Evolutionary conservation across 148 eudicot species (phyloP).

Genomic region (Silene uniflora): DNA sequence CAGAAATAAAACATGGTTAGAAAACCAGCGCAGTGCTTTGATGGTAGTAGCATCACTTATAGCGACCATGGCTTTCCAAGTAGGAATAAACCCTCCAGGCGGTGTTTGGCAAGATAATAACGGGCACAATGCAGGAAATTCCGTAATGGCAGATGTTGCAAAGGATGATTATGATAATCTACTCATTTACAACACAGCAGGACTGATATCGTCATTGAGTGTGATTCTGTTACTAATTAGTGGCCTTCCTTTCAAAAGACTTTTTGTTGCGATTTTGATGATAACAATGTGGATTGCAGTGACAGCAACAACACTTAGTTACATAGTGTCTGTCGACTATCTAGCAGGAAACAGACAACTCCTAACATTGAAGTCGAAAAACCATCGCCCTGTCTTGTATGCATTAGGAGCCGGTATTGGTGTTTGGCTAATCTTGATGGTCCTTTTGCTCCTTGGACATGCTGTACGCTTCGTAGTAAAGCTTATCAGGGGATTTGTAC

Average conservation of each 20-base stretch:
- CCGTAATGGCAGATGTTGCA: slow-evolving; percentile 12
- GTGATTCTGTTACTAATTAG: slow-evolving; percentile 29
- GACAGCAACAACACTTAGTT: slow-evolving; percentile 23
- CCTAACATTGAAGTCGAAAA: background rate
- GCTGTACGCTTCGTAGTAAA: background rate
- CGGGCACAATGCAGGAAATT: slow-evolving; percentile 19
- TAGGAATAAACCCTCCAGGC: slow-evolving; percentile 35
- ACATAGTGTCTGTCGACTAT: background rate
- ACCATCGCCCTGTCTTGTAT: background rate
- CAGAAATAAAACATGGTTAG: slow-evolving; percentile 7
- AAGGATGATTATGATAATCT: background rate
- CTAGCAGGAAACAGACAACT: background rate
- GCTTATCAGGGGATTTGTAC: background rate
- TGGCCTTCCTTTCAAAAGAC: slow-evolving; percentile 24
- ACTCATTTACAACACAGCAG: slow-evolving; percentile 10
- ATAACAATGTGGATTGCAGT: slow-evolving; percentile 31
- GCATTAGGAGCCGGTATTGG: background rate
- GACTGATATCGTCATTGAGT: slow-evolving; percentile 23
- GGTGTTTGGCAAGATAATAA: slow-evolving; percentile 11
- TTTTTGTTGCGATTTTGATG: slow-evolving; percentile 22
- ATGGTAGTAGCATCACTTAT: slow-evolving; percentile 34
- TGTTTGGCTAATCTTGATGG: slow-evolving; percentile 12
- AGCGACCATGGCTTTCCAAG: slow-evolving; percentile 37
- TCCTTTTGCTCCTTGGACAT: slow-evolving; percentile 16
- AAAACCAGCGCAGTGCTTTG: slow-evolving; percentile 17